Conservation (phyloP, 345 rosid genomes). For the Salix dunnii region DNA sequence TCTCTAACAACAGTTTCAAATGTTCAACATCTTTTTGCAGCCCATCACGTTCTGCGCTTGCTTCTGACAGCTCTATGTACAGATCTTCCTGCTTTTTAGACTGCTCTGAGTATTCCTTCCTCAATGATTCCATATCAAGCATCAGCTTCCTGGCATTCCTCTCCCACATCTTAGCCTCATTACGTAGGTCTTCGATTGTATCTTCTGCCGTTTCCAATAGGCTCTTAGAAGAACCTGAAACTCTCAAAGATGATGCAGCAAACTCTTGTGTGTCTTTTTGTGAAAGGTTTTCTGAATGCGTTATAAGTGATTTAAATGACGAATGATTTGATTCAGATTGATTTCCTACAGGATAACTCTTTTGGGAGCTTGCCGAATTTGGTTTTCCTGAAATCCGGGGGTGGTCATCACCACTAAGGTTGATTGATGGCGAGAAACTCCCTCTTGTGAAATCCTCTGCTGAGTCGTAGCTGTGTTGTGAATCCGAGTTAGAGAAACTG, state of each 20-base stretch:
- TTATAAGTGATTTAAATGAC: conserved; percentile 19
- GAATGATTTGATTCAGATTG: conserved; percentile 32
- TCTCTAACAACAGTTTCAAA: conserved; percentile 31
- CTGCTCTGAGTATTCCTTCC: conserved; percentile 42
- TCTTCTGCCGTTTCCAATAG: conserved; percentile 49
- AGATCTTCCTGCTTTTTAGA: conserved; percentile 35
- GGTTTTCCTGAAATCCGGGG: conserved; percentile 10
- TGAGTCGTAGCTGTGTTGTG: conserved; percentile 37
- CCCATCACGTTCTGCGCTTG: conserved; percentile 40
- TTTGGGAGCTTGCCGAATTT: conserved; percentile 20
- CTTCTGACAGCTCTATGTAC: conserved; percentile 43
- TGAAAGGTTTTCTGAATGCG: conserved; percentile 23
- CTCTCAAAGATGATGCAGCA: conserved; percentile 19
- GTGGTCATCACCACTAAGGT: conserved; percentile 5
- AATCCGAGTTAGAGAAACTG: conserved; percentile 28
- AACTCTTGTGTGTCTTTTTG: conserved; percentile 18
- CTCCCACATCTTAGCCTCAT: conserved; percentile 60
- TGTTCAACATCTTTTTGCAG: conserved; percentile 46
- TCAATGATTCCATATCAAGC: conserved; percentile 45
- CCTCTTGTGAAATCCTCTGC: conserved; percentile 25
- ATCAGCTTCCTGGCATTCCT: conserved; percentile 43
- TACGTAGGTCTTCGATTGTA: conserved; percentile 40
- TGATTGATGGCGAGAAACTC: conserved; percentile 8
- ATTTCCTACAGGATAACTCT: conserved; percentile 9
- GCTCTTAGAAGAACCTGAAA: conserved; percentile 36